These are phyloP conservation scores for Vicia villosa DNA, from an alignment of 306 rosid genomes.

Conservation along the genomic window DNA sequence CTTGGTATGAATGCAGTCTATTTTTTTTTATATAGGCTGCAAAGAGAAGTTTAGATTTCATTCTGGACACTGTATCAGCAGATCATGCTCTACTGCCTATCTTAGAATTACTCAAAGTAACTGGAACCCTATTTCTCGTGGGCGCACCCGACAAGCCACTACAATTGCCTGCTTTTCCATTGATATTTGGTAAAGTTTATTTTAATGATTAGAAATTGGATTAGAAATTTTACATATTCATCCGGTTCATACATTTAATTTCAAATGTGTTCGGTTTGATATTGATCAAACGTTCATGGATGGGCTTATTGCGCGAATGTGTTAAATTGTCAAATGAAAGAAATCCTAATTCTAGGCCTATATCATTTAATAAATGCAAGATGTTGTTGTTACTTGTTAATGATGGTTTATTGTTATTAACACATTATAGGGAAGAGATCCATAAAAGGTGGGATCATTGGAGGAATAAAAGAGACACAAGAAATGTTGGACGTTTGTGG, in stretches of 20 bases:
- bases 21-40: conserved; percentile 29
- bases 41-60: conserved; percentile 53
- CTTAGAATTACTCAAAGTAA: conserved; percentile 68
- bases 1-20: too few relatives aligned
- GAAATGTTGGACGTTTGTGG: conserved; percentile 73
- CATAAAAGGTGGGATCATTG: conserved; percentile 76
- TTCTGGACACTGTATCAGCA: conserved; percentile 68
- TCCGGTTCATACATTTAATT: too few relatives aligned
- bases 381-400: not conserved
- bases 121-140: conserved; percentile 57
- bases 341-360: too few relatives aligned
- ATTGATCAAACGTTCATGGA: too few relatives aligned
- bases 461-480: conserved; percentile 68
- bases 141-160: conserved; percentile 76
- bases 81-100: conserved; percentile 53
- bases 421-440: conserved; percentile 56
- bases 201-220: not conserved
- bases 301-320: too few relatives aligned
- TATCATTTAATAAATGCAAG: not conserved
- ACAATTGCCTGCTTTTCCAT: conserved; percentile 60
- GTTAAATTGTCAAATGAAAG: too few relatives aligned
- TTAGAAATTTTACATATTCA: too few relatives aligned
- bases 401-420: not conserved
- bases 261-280: too few relatives aligned
- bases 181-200: conserved; percentile 60